phyloP scores from a whole-genome alignment of 2,329 filamentous ascomycete species.

The Diaporthe sp. region DNA sequence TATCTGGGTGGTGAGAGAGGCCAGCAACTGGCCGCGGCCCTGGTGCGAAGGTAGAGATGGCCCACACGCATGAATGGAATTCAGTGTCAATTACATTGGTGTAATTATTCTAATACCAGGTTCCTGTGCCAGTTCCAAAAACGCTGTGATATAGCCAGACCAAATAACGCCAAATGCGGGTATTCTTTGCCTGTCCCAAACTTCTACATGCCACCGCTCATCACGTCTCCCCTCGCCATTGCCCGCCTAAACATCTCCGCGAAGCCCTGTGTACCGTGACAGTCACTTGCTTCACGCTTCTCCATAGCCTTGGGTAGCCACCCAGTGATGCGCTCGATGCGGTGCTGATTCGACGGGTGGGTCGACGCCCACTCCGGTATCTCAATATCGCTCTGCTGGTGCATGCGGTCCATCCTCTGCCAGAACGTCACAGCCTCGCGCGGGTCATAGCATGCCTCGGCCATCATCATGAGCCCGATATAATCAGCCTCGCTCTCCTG shows the following conservation, averaged over 20 bases:
- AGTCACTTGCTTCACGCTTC: slow-evolving; percentile 67
- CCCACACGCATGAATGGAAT: background rate
- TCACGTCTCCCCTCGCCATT: slow-evolving; percentile 51
- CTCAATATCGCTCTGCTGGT: slow-evolving; percentile 52
- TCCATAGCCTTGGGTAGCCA: slow-evolving; percentile 72
- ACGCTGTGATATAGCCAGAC: background rate
- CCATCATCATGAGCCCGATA: slow-evolving; percentile 86
- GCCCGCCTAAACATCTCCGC: slow-evolving; percentile 66
- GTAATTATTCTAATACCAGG: background rate
- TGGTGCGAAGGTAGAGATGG: slow-evolving; percentile 45
- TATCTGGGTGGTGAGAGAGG: slow-evolving; percentile 72
- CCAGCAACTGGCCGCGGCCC: slow-evolving; percentile 60
- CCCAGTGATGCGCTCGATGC: slow-evolving; percentile 74
- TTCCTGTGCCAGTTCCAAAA: background rate
- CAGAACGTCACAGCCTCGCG: slow-evolving; percentile 75
- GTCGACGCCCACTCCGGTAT: slow-evolving; percentile 81
- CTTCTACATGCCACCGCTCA: slow-evolving; percentile 32
- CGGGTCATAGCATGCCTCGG: slow-evolving; percentile 82
- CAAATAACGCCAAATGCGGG: slow-evolving; percentile 5
- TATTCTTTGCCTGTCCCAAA: background rate
- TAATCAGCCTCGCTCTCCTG: slow-evolving; percentile 86
- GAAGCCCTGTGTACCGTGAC: slow-evolving; percentile 63
- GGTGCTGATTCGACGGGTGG: slow-evolving; percentile 77
- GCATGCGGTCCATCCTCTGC: slow-evolving; percentile 71
- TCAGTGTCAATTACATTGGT: background rate